A percentile compares a stretch with the other conserved stretches of the same genome.
Conservation (phyloP, 352 stramenopile genomes). For the Globisporangium alternatum region DNA sequence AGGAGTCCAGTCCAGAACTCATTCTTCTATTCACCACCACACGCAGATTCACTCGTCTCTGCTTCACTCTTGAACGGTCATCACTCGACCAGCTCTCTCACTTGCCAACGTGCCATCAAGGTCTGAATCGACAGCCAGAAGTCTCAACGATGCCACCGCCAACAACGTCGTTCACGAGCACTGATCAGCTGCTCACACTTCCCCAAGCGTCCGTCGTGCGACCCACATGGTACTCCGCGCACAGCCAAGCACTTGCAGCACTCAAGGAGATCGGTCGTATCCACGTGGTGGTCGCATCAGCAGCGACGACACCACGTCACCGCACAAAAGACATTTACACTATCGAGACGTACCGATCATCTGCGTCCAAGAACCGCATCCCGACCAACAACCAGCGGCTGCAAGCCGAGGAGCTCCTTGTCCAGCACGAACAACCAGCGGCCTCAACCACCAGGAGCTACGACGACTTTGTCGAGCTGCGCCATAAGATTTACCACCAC, state of each 20-base stretch:
- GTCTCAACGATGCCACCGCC: neutral
- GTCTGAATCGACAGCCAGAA: no score
- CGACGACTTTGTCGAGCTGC: neutral
- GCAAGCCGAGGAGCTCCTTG: neutral
- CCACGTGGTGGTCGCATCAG: neutral
- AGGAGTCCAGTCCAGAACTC: no score
- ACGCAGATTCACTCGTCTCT: no score
- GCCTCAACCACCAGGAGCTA: neutral
- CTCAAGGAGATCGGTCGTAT: constrained; percentile 3
- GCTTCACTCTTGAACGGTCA: no score
- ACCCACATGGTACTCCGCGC: neutral
- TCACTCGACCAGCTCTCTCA: no score
- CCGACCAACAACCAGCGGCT: neutral
- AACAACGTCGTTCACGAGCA: neutral
- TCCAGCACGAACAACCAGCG: neutral
- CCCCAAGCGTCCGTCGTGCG: neutral
- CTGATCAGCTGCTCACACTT: neutral
- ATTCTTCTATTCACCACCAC: no score
- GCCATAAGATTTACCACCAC: neutral
- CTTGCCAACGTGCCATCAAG: no score
- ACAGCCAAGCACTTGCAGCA: constrained; percentile 1
- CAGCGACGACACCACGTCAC: neutral
- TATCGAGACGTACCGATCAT: neutral
- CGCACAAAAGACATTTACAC: neutral
- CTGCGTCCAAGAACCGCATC: constrained; percentile 2